Conservation (phyloP, 805 yeast species). For the Candida piceae region DNA sequence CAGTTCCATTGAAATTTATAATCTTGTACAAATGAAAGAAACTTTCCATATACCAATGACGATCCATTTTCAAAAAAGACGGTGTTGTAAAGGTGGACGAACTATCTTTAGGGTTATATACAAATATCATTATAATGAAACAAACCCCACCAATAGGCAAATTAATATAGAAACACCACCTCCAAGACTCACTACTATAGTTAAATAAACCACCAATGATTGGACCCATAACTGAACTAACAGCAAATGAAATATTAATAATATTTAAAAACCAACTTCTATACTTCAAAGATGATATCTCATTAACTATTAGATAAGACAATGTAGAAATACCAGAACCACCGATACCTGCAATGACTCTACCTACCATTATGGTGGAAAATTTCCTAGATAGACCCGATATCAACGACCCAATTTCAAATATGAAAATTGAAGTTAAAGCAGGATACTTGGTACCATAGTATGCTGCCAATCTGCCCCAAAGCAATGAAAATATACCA, state of each 20-base stretch:
- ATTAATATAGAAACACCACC: slow-evolving; percentile 74
- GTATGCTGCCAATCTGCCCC: slow-evolving; percentile 52
- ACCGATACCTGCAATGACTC: slow-evolving; percentile 71
- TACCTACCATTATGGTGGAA: slow-evolving; percentile 60
- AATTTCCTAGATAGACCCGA: slow-evolving; percentile 51
- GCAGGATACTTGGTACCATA: slow-evolving; percentile 51
- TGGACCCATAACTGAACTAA: slow-evolving; percentile 57
- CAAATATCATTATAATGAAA: slow-evolving; percentile 33
- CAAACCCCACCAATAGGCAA: slow-evolving; percentile 63
- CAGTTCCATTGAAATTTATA: slow-evolving; percentile 25
- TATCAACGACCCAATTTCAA: slow-evolving; percentile 58
- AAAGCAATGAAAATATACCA: slow-evolving; percentile 48
- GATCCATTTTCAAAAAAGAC: no score
- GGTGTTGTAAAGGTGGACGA: no score
- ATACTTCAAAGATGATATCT: slow-evolving; percentile 40
- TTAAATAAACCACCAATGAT: slow-evolving; percentile 59
- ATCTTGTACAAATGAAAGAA: slow-evolving; percentile 1
- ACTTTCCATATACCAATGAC: background rate
- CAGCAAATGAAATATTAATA: slow-evolving; percentile 41
- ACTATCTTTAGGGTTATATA: slow-evolving; percentile 6
- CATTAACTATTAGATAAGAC: slow-evolving; percentile 53
- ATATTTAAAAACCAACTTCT: slow-evolving; percentile 37
- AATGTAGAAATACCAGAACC: slow-evolving; percentile 66
- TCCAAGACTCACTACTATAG: slow-evolving; percentile 47
- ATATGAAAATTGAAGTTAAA: slow-evolving; percentile 43